Conservation (phyloP, 345 rosid genomes). For the Firmiana major region DNA sequence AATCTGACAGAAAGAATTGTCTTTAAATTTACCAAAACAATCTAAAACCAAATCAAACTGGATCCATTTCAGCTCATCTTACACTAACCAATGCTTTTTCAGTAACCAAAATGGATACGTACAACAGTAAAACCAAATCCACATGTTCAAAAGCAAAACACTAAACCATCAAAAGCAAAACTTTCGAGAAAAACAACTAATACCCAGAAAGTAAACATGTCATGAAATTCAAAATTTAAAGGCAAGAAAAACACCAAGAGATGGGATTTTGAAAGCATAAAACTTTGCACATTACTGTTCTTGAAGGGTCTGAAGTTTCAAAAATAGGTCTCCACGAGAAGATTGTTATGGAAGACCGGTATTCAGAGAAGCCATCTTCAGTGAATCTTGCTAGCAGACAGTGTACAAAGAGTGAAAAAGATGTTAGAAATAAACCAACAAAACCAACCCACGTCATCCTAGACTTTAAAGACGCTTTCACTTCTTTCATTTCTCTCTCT, state of each 20-base stretch:
- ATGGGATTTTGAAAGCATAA: constrained; percentile 2
- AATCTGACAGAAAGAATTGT: neutral
- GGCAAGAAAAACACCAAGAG: constrained; percentile 15
- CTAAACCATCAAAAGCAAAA: neutral
- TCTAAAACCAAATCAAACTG: constrained; percentile 17
- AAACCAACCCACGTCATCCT: constrained; percentile 85
- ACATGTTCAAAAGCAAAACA: neutral
- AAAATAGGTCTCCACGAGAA: constrained; percentile 97
- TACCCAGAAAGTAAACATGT: neutral
- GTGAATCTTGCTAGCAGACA: constrained; percentile 86
- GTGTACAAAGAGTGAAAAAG: constrained; percentile 67
- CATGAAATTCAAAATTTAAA: neutral
- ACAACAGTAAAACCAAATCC: constrained; percentile 1
- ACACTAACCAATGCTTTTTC: neutral
- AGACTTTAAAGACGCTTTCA: constrained; percentile 65
- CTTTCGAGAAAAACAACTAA: neutral
- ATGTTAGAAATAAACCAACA: constrained; percentile 67
- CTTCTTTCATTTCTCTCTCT: constrained; percentile 53
- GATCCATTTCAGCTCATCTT: constrained; percentile 6
- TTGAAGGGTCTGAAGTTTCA: constrained; percentile 49
- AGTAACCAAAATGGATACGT: constrained; percentile 23
- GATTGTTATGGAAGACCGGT: constrained; percentile 77
- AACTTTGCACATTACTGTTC: constrained; percentile 36
- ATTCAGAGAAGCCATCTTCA: constrained; percentile 58
- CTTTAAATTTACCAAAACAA: constrained; percentile 8